Conservation (phyloP, 1,284 basidiomycete species). For the Moesziomyces parantarcticus region DNA sequence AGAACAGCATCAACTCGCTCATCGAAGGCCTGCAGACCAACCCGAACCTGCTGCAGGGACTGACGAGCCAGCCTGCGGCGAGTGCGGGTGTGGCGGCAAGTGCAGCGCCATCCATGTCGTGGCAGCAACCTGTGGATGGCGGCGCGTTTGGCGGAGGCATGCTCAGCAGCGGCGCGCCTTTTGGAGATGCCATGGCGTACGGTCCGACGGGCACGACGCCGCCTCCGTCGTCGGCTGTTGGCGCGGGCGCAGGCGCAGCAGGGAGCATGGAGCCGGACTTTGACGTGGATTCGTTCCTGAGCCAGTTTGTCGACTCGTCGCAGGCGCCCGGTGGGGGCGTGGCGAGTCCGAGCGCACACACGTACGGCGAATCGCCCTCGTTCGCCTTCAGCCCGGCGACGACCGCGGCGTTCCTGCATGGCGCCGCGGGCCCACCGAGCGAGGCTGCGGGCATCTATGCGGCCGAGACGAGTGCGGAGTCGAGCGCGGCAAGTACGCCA, state of each 20-base stretch:
- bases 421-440: conserved; percentile 4
- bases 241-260: neutral
- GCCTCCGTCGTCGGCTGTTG: conserved; percentile 12
- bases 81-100: neutral
- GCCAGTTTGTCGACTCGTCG: conserved; percentile 55
- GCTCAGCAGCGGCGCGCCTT: neutral
- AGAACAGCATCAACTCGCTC: conserved; percentile 78
- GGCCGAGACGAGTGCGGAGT: neutral
- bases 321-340: conserved; percentile 47
- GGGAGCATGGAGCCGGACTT: conserved; percentile 44
- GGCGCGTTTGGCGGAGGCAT: conserved; percentile 5
- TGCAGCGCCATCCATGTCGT: conserved; percentile 3
- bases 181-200: conserved; percentile 3
- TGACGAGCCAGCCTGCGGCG: conserved; percentile 5
- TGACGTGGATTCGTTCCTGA: conserved; percentile 60
- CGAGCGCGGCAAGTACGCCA: conserved; percentile 6
- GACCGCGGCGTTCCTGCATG: conserved; percentile 42
- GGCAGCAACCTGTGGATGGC: conserved; percentile 1
- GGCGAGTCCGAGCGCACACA: conserved; percentile 14
- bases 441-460: conserved; percentile 16
- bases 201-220: conserved; percentile 17
- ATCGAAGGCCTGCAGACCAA: conserved; percentile 78
- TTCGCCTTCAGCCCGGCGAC: conserved; percentile 46
- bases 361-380: conserved; percentile 25
- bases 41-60: conserved; percentile 23